Base-by-base conservation (phyloP, 768 basidiomycete species). In the Daedaleopsis sinensis region DNA sequence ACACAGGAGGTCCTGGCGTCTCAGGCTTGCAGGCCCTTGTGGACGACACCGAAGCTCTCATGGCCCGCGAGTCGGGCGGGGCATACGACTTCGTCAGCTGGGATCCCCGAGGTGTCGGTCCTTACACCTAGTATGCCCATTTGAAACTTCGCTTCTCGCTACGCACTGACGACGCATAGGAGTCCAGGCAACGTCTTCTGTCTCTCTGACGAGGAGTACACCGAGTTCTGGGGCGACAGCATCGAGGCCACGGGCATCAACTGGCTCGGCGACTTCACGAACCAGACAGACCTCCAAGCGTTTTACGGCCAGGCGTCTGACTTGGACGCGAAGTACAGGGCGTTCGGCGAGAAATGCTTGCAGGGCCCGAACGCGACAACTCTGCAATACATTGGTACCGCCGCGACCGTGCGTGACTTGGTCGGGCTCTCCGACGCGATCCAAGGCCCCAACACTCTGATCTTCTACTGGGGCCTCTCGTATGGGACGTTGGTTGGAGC, bases 381-480 rank as follows among this genome's bases (percentile, higher is more conserved):
- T 32, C 27, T 32, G 4, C 4, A 32, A 11, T 63, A 63, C 27
- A 13, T 61, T 1, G 59, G 59, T 1, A 55, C 59, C 1, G 59
- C 38, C 5, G 54, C 59, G 15, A 56, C 59, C 3, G 54, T 36
- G 1, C 49, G 59, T 16, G 59, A 61, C 50, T 2, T 61, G 48
- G 59, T 56, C 19, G 47, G 48, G 16, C 38, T 61, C 12, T 54
- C 53, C 2, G 49, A 61, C 21, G 59, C 53, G n/a, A 18, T 61
- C 3, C 53, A 55, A 19, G 59, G 54, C 5, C 49, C 50, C 1
- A 56, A 51, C 3, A 49, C 44, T 46, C 19, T 52, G 12, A 35
- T 63, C 13, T 55, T 54, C 37, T 63, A 47, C 24, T 49, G 13
- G 8, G 52, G 57, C 1, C 24, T 55, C 12, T 48, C 52, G 13